phyloP scores from a whole-genome alignment of 129 eudicot species.

The Heracleum sosnowskyi region DNA sequence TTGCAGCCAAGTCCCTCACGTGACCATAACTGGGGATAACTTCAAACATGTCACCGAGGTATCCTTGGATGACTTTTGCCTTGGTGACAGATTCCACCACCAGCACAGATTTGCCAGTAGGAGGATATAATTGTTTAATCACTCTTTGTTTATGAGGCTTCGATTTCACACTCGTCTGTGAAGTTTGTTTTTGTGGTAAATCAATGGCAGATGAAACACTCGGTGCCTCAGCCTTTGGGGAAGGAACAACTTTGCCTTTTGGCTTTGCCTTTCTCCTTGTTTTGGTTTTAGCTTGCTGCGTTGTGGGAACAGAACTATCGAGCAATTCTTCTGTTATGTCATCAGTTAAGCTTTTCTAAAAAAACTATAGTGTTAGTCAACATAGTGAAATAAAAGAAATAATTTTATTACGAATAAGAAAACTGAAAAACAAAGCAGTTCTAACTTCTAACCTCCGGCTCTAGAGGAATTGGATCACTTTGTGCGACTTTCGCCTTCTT shows the following conservation, averaged over 20 bases:
- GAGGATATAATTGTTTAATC: slow-evolving; percentile 67
- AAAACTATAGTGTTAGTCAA: slow-evolving; percentile 24
- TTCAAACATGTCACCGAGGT: slow-evolving; percentile 96
- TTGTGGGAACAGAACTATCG: slow-evolving; percentile 22
- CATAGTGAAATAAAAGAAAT: slow-evolving; percentile 14
- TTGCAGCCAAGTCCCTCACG: slow-evolving; percentile 94
- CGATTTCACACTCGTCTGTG: slow-evolving; percentile 14
- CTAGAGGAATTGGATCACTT: slow-evolving; percentile 17
- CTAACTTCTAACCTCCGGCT: slow-evolving; percentile 67
- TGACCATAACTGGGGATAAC: slow-evolving; percentile 96
- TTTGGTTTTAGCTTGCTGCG: slow-evolving; percentile 27
- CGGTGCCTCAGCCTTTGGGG: slow-evolving; percentile 14
- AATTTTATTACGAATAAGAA: not conserved
- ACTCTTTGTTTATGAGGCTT: slow-evolving; percentile 23
- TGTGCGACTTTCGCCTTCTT: slow-evolving; percentile 27
- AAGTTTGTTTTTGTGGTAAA: slow-evolving; percentile 20
- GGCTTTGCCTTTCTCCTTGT: slow-evolving; percentile 30
- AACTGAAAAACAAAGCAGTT: not conserved
- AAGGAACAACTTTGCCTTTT: slow-evolving; percentile 19
- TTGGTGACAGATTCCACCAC: slow-evolving; percentile 88
- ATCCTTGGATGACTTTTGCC: slow-evolving; percentile 94
- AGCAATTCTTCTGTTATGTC: slow-evolving; percentile 25
- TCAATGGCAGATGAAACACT: slow-evolving; percentile 23
- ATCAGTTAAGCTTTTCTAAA: slow-evolving; percentile 37
- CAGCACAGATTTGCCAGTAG: slow-evolving; percentile 65